Conservation (phyloP, 208 protist species). For the Angomonas deanei region DNA sequence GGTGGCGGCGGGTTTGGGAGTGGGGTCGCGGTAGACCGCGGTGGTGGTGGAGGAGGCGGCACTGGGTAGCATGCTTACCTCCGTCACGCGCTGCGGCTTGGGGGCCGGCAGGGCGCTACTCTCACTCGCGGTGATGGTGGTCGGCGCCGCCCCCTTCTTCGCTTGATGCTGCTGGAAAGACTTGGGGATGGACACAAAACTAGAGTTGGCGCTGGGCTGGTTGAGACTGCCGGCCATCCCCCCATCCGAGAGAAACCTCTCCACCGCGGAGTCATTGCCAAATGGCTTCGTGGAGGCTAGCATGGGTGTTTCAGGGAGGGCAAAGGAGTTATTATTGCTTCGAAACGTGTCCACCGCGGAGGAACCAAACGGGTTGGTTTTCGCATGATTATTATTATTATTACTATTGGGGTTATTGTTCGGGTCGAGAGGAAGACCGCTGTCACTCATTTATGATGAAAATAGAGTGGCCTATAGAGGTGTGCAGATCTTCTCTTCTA, state of each 20-base stretch:
- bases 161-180: no score
- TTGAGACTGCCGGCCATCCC: neutral
- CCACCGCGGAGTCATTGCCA: constrained; percentile 16
- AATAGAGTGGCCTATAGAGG: no score
- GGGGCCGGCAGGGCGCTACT: neutral
- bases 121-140: constrained; percentile 1
- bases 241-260: constrained; percentile 30
- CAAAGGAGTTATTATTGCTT: constrained; percentile 41
- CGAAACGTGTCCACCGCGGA: neutral
- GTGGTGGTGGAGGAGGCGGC: neutral
- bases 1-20: neutral
- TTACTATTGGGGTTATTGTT: neutral
- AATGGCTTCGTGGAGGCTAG: constrained; percentile 37
- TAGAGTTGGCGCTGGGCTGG: constrained; percentile 19
- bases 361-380: neutral
- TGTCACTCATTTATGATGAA: no score
- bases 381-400: neutral
- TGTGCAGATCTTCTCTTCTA: no score
- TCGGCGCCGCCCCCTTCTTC: no score
- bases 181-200: constrained; percentile 24
- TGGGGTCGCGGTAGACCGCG: neutral
- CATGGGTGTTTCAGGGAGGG: constrained; percentile 16
- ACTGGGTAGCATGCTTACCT: neutral
- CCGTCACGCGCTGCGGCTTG: neutral
- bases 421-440: no score